A percentile compares a stretch with the other conserved stretches of the same genome.
Evolutionary conservation across 2,329 filamentous ascomycete genomes (phyloP).

Genomic region (Xylaria sp.): DNA sequence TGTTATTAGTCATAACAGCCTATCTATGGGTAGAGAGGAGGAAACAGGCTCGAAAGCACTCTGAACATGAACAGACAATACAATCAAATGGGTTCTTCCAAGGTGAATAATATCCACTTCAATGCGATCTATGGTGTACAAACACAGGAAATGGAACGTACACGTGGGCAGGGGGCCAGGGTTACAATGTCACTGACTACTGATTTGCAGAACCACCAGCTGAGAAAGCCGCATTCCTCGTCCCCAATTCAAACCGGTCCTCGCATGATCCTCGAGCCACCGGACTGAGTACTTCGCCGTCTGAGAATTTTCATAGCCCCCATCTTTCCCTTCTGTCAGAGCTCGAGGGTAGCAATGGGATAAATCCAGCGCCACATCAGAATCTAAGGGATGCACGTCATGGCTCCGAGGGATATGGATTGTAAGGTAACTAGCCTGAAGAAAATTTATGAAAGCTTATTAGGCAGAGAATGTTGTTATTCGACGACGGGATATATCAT

Average conservation of each 20-base stretch:
- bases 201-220: background rate
- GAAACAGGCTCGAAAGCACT: conserved; percentile 3
- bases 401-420: background rate
- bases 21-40: conserved; percentile 34
- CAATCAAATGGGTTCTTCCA: background rate
- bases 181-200: background rate
- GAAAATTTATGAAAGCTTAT: background rate
- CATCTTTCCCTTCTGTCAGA: conserved; percentile 25
- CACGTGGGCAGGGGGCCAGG: background rate
- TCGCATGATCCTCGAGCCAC: background rate
- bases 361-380: background rate
- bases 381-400: background rate
- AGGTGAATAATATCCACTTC: conserved; percentile 5
- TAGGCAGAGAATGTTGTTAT: background rate
- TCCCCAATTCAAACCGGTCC: background rate
- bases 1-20: conserved; percentile 32
- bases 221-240: background rate
- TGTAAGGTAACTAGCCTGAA: background rate
- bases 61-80: background rate
- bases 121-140: background rate
- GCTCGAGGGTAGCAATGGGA: conserved; percentile 25
- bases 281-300: background rate
- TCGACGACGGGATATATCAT: background rate
- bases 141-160: background rate
- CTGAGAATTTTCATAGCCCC: background rate